These are phyloP conservation scores for Wickerhamomyces mucosus DNA, from an alignment of 805 yeast genomes.

Conservation along the genomic window DNA sequence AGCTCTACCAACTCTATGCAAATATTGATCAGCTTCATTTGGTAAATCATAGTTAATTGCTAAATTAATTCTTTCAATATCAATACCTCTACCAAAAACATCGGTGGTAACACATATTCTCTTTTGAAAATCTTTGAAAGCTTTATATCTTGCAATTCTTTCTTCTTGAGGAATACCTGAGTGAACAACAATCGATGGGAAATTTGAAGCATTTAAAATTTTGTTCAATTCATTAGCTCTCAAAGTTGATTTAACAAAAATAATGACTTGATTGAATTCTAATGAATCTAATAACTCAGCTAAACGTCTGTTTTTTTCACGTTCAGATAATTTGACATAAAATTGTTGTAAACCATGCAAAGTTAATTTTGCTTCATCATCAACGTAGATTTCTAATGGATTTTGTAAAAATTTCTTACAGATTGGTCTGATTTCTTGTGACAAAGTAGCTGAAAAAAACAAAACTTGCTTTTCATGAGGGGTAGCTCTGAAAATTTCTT, in stretches of 20 bases:
- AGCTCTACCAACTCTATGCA: constrained; percentile 99
- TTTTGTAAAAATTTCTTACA: constrained; percentile 98
- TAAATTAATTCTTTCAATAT: constrained; percentile 95
- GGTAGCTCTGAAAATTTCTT: constrained; percentile 93
- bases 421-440: constrained; percentile 89
- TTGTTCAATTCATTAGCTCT: constrained; percentile 91
- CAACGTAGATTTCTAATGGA: constrained; percentile 95
- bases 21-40: constrained; percentile 91
- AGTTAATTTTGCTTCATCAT: constrained; percentile 94
- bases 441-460: constrained; percentile 97
- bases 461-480: constrained; percentile 98
- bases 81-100: constrained; percentile 98
- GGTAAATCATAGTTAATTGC: constrained; percentile 98
- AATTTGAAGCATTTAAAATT: constrained; percentile 81
- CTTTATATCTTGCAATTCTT: constrained; percentile 93
- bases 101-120: constrained; percentile 98
- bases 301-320: constrained; percentile 86
- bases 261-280: constrained; percentile 97
- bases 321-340: constrained; percentile 81
- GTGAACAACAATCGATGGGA: constrained; percentile 96
- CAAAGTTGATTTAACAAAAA: constrained; percentile 82
- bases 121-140: constrained; percentile 95
- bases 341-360: constrained; percentile 97
- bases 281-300: constrained; percentile 87
- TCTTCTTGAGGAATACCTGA: constrained; percentile 95